A percentile compares a stretch with the other conserved stretches of the same genome.
phyloP scores from a whole-genome alignment of 2,329 filamentous ascomycete species.

The Trichoderma oligosporum region DNA sequence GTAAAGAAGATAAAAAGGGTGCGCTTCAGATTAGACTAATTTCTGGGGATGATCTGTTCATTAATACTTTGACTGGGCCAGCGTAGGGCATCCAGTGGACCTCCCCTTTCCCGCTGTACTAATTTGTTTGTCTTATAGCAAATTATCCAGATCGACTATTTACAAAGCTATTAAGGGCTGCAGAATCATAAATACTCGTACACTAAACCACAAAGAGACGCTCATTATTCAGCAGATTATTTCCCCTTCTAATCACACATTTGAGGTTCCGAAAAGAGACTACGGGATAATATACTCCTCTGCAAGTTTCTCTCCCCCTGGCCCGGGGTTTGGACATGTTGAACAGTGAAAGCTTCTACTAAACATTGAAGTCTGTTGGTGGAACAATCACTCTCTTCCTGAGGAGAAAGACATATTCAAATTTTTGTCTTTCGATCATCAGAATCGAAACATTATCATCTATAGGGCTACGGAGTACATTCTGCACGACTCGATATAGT shows the following conservation, averaged over 20 bases:
- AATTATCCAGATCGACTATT: not conserved
- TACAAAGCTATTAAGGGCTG: not conserved
- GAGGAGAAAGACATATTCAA: not conserved
- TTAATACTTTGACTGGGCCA: conserved; percentile 7
- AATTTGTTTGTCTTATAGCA: not conserved
- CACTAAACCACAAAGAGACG: not conserved
- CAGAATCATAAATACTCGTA: not conserved
- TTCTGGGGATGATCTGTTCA: not conserved
- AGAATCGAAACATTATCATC: no score
- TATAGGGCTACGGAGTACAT: no score
- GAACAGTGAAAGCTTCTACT: no score
- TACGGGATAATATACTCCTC: no score
- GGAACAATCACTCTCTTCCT: not conserved
- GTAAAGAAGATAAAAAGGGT: not conserved
- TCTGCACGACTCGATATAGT: no score
- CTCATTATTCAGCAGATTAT: not conserved
- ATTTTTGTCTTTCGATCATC: not conserved
- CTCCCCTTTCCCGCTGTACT: not conserved
- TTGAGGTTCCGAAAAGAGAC: no score
- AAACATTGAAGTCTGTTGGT: not conserved
- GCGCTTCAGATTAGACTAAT: not conserved
- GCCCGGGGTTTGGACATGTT: no score
- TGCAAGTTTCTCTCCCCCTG: no score
- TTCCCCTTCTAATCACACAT: not conserved
- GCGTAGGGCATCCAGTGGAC: not conserved